phyloP scores from a whole-genome alignment of 257 asterid species.

The Schizonepeta tenuifolia region DNA sequence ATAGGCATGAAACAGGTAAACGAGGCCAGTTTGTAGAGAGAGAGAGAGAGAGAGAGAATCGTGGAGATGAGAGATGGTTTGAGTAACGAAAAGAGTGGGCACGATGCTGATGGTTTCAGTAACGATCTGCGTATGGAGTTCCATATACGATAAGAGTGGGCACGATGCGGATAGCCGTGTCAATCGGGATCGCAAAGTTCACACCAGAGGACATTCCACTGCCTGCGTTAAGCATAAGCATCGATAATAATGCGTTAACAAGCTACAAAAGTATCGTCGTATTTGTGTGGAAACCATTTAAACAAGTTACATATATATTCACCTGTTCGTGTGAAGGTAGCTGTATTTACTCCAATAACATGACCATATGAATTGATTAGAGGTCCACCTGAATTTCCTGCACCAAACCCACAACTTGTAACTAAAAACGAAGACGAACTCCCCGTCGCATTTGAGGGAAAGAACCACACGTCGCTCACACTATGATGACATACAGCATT shows the following conservation, averaged over 20 bases:
- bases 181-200: conserved; percentile 83
- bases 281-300: not conserved
- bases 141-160: conserved; percentile 87
- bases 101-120: conserved; percentile 14
- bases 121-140: conserved; percentile 68
- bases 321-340: conserved; percentile 96
- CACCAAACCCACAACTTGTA: not conserved
- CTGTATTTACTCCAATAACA: conserved; percentile 86
- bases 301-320: not conserved
- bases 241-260: not conserved
- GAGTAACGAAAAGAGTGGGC: no score
- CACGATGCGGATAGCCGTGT: conserved; percentile 62
- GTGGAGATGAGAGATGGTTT: not conserved
- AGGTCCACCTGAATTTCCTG: conserved; percentile 93
- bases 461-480: no score
- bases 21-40: no score
- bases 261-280: not conserved
- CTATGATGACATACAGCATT: not conserved
- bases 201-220: conserved; percentile 87
- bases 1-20: no score
- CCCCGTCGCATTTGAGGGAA: no score
- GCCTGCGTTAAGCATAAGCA: conserved; percentile 58
- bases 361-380: conserved; percentile 78
- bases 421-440: no score
- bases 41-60: not conserved